Percentiles rank a stretch among this genome's conserved stretches.
phyloP scores from a whole-genome alignment of 805 yeast genomes.

The Candida corydali region DNA sequence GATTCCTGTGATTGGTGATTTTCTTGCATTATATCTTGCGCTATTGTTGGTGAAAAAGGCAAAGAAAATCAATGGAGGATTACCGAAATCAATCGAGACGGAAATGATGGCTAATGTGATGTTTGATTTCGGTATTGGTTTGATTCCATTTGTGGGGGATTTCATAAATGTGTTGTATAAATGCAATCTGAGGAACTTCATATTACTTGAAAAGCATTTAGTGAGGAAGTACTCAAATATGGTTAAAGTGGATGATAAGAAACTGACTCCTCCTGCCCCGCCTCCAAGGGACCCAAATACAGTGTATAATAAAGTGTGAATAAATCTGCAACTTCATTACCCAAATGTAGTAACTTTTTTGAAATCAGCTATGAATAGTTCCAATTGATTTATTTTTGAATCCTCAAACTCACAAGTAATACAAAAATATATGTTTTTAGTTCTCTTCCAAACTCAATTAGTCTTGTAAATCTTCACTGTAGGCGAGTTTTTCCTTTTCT shows the following conservation, averaged over 20 bases:
- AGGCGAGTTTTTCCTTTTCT: constrained; percentile 27
- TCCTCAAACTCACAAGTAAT: too few relatives aligned
- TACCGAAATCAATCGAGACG: constrained; percentile 26
- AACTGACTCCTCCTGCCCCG: neutral
- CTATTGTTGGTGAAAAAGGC: constrained; percentile 29
- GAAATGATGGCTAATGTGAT: constrained; percentile 35
- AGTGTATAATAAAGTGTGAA: constrained; percentile 1
- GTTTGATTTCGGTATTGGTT: constrained; percentile 38
- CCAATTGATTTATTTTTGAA: constrained; percentile 50
- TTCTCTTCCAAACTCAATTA: constrained; percentile 33
- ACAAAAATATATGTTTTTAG: constrained; percentile 34
- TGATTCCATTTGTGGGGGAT: constrained; percentile 75
- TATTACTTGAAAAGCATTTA: constrained; percentile 39
- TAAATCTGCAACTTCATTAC: neutral
- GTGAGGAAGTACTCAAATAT: constrained; percentile 24
- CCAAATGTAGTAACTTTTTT: too few relatives aligned
- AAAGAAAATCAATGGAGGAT: constrained; percentile 32
- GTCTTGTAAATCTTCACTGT: constrained; percentile 19
- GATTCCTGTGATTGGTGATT: constrained; percentile 40
- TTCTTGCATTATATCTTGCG: constrained; percentile 27
- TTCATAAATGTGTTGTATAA: constrained; percentile 67
- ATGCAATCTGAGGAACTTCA: constrained; percentile 71
- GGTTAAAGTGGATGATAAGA: neutral
- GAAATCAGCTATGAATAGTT: constrained; percentile 37
- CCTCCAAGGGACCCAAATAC: neutral